Base-by-base conservation (phyloP, 805 yeast genomes). In the Saturnispora bothae region DNA sequence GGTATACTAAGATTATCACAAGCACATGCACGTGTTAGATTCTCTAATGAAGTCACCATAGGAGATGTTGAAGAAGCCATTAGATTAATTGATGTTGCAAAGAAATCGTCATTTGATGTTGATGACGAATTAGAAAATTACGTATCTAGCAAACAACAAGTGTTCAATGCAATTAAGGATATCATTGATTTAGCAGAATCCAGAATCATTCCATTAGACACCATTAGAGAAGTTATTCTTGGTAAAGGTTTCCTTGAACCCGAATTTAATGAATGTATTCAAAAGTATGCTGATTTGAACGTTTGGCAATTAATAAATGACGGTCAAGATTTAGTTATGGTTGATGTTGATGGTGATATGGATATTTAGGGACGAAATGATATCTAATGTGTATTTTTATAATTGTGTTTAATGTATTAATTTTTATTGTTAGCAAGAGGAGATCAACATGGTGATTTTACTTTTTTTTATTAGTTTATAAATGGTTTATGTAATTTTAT, bases 51-150 rank as follows among this genome's bases (percentile, higher is more conserved):
- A 15, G 97, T 92, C 6, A 68, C 66, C 23, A 62, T 68, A 31
- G 83, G 74, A 41, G 97, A 92, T 59, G 96, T 92, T 29, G 97
- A 92, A 53, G 99, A 92, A 63, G 96, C 98, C 0, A 65, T 92
- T 52, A 73, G 98, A 52, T 69, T 92, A 48, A 67, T 79, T 41
- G 79, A 79, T 49, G 94, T 83, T 12, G 84, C 95, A n/a, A 83
- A 88, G 60, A 76, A 81, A 42, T 81, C 95, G 6, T 68, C 89
- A 50, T 71, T 72, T 46, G 66, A 71, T 31, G 74, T 71, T 30
- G 73, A 68, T 34, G 73, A 68, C 33, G 65, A 63, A 43, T 60
- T 54, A 14, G 63, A 61, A 21, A 59, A 66, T 29, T 83, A 75
- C 45, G 94, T 83, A 50, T 71, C 83, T 37, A 69, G 77, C 6